Evolutionary conservation across 2,329 filamentous ascomycete species (phyloP), one percentile per base, ranked within the genome.

Genomic region (Tympanopsis confertula): DNA sequence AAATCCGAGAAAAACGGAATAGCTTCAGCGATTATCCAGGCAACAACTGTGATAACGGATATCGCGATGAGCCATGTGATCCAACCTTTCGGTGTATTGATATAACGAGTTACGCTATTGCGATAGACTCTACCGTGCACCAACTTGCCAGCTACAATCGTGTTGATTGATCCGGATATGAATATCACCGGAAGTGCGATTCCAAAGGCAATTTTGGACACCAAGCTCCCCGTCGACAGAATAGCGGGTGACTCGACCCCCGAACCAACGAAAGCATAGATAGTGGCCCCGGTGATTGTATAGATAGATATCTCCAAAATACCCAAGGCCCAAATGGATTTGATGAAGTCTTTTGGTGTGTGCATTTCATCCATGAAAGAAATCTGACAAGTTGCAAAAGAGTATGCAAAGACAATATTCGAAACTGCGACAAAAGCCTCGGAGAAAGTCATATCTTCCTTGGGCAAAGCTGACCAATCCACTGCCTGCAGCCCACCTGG

Each of bases 381-480:
- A 35, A 51, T 48, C 35, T 49, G 47, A 30, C 45, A 49, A 5
- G 50, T 43, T 12, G n/a, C n/a, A 12, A 12, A 28, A 18, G 69
- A 55, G 51, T 70, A 80, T 20, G 75, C 73, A 41, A 80, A 67
- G 39, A 78, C 61, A 36, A 80, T 78, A 52, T 78, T 78, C 35
- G 60, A 63, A 10, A 74, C 60, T 1, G 65, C 62, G 3, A 63
- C 55, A 47, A 74, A 72, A 3, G 59, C 69, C 19, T 61, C 53
- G 20, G 55, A 56, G 29, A 73, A 56, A 20, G 53, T 47, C 3
- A 58, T 55, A 3, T 61, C 41, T 0, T 45, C 41, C 20, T 42
- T 45, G 10, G 48, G 47, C 48, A 46, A 51, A 3, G 43, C 42
- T 14, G 46, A 45, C 44, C 46, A 50, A 17, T 46, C 36, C 18